Evolutionary conservation across 2,329 filamentous ascomycete genomes (phyloP), one percentile per base, ranked within the genome.

Genomic region (Nigrograna mackinnonii): DNA sequence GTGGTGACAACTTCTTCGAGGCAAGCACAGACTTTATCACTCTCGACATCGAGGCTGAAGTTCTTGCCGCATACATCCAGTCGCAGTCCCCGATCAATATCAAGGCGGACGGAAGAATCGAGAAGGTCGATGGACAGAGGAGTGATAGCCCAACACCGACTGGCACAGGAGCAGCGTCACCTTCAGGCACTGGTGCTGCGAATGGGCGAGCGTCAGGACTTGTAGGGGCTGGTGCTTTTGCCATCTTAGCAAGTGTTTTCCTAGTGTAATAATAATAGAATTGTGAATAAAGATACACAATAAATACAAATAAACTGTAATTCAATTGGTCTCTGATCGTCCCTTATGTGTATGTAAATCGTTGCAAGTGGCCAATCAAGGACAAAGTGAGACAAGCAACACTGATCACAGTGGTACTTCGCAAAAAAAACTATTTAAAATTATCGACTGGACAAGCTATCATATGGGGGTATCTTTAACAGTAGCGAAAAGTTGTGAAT

Each of bases 1-100:
- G 64, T 9, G 84, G 83, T 12, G 84, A 86, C 53, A 85, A 84
- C 55, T 79, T 85, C 57, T 74, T 83, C 52, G 54, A 54, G 19
- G 44, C 58, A 1, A 61, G 55, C 4, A 66, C 58, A 6, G 64
- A 71, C n/a, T 76, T 77, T 33, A 63, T 73, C 21, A 70, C 68
- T 5, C 68, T 82, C 3, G 78, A 81, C 19, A 75, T 73, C 1
- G 73, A 80, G 58, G 79, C 80, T 32, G 73, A 81, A 54, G 77
- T 82, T 0, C 68, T 82, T 3, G 70, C 71, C 4, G 57, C 65
- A 24, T 83, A 84, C 50, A 71, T 84, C 30, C 47, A 69, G 45
- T 63, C 67, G 4, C 61, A 74, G 39, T 76, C 67, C 38, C 80
- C 80, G 1, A 65, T 84, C 21, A 62, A 76, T 30, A 72, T 78